A percentile compares a stretch with the other conserved stretches of the same genome.
phyloP scores from a whole-genome alignment of 1,139 yeast species.

The Scheffersomyces cryptocercus region DNA sequence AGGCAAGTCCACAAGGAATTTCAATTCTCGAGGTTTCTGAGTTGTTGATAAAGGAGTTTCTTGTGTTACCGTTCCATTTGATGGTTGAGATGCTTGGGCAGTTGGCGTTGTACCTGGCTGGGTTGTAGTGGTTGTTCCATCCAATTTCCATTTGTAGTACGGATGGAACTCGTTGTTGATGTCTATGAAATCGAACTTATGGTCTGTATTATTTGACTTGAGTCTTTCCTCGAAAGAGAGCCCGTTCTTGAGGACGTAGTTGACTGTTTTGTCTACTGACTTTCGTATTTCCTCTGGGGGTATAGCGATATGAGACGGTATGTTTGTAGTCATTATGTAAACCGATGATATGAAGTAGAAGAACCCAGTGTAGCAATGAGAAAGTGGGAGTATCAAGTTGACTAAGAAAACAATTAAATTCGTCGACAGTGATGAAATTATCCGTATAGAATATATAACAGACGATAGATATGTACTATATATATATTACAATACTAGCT shows the following conservation, averaged over 20 bases:
- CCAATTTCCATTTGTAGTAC: constrained; percentile 52
- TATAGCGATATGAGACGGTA: constrained; percentile 45
- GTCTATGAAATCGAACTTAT: constrained; percentile 64
- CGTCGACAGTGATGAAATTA: too few species aligned
- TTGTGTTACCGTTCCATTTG: constrained; percentile 16
- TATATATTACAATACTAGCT: too few species aligned
- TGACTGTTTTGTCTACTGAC: constrained; percentile 71
- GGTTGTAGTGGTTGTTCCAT: constrained; percentile 2
- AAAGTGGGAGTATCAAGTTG: too few species aligned
- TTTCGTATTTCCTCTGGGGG: constrained; percentile 62
- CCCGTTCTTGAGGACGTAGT: constrained; percentile 72
- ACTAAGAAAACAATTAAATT: too few species aligned
- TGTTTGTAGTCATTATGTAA: neutral
- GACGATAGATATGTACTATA: too few species aligned
- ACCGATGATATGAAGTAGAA: neutral
- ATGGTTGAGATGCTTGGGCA: neutral
- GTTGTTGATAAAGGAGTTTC: constrained; percentile 11
- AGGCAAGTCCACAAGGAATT: constrained; percentile 52
- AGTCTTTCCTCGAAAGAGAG: constrained; percentile 62
- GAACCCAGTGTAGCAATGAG: too few species aligned
- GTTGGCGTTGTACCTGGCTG: neutral
- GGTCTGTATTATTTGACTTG: constrained; percentile 44
- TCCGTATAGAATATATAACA: too few species aligned
- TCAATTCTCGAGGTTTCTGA: constrained; percentile 37
- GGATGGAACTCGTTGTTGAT: constrained; percentile 54